Percentiles rank a stretch among this genome's conserved stretches.
Conservation (phyloP, 768 basidiomycete genomes). For the Xerocomellus intermedius region DNA sequence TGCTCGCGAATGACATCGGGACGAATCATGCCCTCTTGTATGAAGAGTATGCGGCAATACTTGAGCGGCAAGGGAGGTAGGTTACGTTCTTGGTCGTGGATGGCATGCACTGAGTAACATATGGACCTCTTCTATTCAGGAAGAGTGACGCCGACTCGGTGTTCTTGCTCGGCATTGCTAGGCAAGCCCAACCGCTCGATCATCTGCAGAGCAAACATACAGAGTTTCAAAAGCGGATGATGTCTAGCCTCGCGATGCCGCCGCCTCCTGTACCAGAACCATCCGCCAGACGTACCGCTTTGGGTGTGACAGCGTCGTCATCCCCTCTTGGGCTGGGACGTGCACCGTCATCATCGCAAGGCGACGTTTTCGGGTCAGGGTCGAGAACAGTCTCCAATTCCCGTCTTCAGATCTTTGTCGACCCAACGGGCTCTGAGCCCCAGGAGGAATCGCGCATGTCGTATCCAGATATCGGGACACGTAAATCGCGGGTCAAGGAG, state of each 20-base stretch:
- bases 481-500: slow-evolving; percentile 77
- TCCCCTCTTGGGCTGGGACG: slow-evolving; percentile 22
- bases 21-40: slow-evolving; percentile 78
- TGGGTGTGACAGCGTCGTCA: slow-evolving; percentile 43
- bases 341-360: slow-evolving; percentile 18
- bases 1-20: slow-evolving; percentile 90
- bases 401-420: slow-evolving; percentile 70
- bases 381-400: slow-evolving; percentile 47
- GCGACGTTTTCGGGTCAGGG: slow-evolving; percentile 33
- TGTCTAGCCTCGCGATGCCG: slow-evolving; percentile 46
- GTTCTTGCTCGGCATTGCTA: slow-evolving; percentile 84
- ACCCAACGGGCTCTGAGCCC: slow-evolving; percentile 55
- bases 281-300: slow-evolving; percentile 41
- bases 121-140: slow-evolving; percentile 38
- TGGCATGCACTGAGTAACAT: slow-evolving; percentile 27
- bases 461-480: slow-evolving; percentile 75
- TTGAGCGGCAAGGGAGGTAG: slow-evolving; percentile 83
- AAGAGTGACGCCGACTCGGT: slow-evolving; percentile 86
- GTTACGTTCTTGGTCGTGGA: slow-evolving; percentile 31
- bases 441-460: slow-evolving; percentile 43
- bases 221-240: slow-evolving; percentile 93
- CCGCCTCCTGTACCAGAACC: slow-evolving; percentile 37
- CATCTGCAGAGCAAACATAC: slow-evolving; percentile 72
- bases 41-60: slow-evolving; percentile 84
- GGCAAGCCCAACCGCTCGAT: slow-evolving; percentile 78